Conservation (phyloP, 176 grass and related monocot species). For the Lolium multiflorum region DNA sequence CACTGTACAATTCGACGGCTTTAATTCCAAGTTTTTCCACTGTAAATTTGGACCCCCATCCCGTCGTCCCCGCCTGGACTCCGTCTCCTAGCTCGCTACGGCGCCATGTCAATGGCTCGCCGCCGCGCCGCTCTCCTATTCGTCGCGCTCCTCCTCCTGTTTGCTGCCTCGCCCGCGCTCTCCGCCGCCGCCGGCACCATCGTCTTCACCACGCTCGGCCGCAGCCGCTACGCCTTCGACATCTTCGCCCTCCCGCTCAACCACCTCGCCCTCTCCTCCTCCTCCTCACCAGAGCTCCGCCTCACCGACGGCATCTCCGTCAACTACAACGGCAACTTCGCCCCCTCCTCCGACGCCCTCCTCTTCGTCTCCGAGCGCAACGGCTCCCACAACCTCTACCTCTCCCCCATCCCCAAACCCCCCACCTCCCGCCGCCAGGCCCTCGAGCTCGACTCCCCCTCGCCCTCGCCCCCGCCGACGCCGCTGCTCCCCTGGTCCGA, state of each 20-base stretch:
- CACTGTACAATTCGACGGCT: neutral
- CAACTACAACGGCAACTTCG: conserved; percentile 94
- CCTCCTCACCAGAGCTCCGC: conserved; percentile 25
- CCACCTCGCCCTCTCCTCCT: conserved; percentile 17
- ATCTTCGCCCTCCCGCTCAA: conserved; percentile 72
- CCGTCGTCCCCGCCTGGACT: too few relatives aligned
- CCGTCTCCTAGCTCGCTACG: too few relatives aligned
- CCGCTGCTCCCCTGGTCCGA: conserved; percentile 50
- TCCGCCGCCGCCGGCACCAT: conserved; percentile 50
- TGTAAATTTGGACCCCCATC: too few relatives aligned
- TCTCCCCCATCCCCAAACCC: conserved; percentile 12
- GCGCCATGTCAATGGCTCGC: too few relatives aligned
- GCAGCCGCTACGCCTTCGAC: conserved; percentile 89
- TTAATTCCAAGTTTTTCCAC: too few relatives aligned
- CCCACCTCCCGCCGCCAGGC: conserved; percentile 23
- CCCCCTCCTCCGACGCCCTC: conserved; percentile 48
- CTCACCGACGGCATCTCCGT: conserved; percentile 84
- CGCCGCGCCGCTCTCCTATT: too few relatives aligned
- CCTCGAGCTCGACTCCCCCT: neutral
- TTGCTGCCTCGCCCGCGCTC: neutral
- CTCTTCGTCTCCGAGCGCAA: conserved; percentile 88
- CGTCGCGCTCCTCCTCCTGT: too few relatives aligned
- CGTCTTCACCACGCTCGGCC: conserved; percentile 85
- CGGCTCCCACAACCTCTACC: conserved; percentile 69
- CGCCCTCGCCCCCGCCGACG: neutral